phyloP scores from a whole-genome alignment of 768 basidiomycete species.

The Strobilomyces dryophilus region DNA sequence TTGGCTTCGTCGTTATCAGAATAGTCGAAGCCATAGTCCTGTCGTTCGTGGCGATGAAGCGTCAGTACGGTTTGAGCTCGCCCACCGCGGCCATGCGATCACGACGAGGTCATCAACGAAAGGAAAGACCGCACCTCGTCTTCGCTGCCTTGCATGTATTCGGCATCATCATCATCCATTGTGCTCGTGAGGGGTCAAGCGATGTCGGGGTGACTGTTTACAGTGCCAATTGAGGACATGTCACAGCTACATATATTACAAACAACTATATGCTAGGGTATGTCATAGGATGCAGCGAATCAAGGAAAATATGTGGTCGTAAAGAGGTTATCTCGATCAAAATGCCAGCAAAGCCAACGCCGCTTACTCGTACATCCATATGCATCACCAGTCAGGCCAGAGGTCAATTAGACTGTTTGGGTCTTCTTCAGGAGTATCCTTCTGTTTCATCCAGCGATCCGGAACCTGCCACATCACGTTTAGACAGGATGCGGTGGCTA shows the following conservation, averaged over 20 bases:
- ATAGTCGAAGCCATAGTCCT: conserved; percentile 97
- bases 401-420: conserved; percentile 49
- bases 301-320: conserved; percentile 2
- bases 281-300: conserved; percentile 13
- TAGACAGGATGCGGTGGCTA: neutral
- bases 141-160: conserved; percentile 88
- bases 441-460: conserved; percentile 89
- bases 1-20: conserved; percentile 86
- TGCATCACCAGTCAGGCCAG: conserved; percentile 67
- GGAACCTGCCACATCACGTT: conserved; percentile 51
- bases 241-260: conserved; percentile 16
- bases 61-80: conserved; percentile 2
- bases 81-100: conserved; percentile 1
- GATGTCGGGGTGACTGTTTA: neutral
- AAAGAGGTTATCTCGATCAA: neutral
- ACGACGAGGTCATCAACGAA: neutral
- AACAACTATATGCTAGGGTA: conserved; percentile 19
- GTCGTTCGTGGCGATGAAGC: conserved; percentile 7
- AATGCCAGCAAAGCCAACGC: neutral
- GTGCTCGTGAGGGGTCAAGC: conserved; percentile 9
- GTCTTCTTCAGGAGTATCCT: conserved; percentile 76
- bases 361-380: no score
- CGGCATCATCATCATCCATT: conserved; percentile 94
- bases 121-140: conserved; percentile 57
- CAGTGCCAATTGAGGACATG: neutral